Conservation (phyloP, 2,329 filamentous ascomycete genomes). For the Venturia asperata region DNA sequence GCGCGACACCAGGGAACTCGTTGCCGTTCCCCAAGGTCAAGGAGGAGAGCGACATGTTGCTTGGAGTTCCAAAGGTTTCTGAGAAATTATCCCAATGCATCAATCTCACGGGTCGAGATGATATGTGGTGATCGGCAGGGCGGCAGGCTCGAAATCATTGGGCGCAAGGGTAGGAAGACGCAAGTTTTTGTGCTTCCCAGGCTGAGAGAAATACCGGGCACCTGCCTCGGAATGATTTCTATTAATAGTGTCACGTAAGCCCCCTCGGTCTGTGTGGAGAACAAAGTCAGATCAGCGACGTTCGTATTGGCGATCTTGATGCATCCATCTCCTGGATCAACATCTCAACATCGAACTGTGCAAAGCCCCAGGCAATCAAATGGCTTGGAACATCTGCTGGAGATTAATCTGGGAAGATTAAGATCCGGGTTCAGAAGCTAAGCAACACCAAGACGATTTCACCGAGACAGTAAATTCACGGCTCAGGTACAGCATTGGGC, state of each 20-base stretch:
- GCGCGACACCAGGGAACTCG: slow-evolving; percentile 28
- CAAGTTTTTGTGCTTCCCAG: slow-evolving; percentile 4
- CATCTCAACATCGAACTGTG: background rate
- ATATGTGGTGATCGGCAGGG: slow-evolving; percentile 1
- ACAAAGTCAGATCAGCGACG: slow-evolving; percentile 1
- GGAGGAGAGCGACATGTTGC: slow-evolving; percentile 18
- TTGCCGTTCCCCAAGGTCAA: slow-evolving; percentile 13
- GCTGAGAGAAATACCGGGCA: slow-evolving; percentile 3
- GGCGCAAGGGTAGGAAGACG: background rate
- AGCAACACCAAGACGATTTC: background rate
- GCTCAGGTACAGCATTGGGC: background rate
- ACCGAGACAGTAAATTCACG: background rate
- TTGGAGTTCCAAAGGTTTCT: background rate
- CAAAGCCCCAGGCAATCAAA: background rate
- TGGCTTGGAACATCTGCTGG: background rate
- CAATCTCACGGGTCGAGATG: slow-evolving; percentile 4
- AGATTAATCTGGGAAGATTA: background rate
- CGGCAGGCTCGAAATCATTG: background rate
- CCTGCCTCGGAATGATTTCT: background rate
- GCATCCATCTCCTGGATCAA: background rate
- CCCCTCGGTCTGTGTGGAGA: background rate
- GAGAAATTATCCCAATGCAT: slow-evolving; percentile 19
- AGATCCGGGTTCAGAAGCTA: background rate
- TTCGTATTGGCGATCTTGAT: background rate
- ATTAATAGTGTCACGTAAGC: slow-evolving; percentile 4